These are phyloP conservation scores for Aethionema arabicum DNA, from an alignment of 345 rosid species.

Conservation along the genomic window DNA sequence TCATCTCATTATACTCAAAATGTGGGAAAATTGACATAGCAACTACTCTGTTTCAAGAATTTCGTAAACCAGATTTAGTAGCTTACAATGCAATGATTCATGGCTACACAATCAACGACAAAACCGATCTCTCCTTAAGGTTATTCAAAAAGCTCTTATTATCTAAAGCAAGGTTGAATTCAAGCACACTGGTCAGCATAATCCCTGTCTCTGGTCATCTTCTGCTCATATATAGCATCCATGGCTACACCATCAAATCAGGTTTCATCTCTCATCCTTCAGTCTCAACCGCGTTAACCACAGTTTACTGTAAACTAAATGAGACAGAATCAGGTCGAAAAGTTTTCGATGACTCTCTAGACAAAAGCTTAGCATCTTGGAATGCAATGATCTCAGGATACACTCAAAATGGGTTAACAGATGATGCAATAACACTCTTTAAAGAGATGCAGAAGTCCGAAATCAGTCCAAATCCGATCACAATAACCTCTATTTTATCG, in stretches of 20 bases:
- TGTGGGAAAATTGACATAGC: constrained; percentile 50
- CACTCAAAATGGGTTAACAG: constrained; percentile 72
- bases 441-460: constrained; percentile 56
- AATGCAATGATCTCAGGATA: constrained; percentile 85
- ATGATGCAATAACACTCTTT: constrained; percentile 63
- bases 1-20: constrained; percentile 61
- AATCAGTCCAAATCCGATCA: constrained; percentile 60
- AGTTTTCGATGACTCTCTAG: constrained; percentile 53
- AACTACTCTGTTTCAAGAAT: constrained; percentile 48
- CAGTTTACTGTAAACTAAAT: constrained; percentile 61
- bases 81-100: constrained; percentile 81
- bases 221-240: constrained; percentile 49
- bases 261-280: constrained; percentile 49
- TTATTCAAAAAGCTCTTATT: constrained; percentile 52
- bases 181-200: constrained; percentile 66
- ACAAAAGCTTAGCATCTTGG: constrained; percentile 75
- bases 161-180: constrained; percentile 47
- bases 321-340: constrained; percentile 56
- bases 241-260: constrained; percentile 53
- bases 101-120: constrained; percentile 58
- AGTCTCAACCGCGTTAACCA: constrained; percentile 59
- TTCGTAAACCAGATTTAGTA: constrained; percentile 57
- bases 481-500: constrained; percentile 67
- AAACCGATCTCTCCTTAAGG: constrained; percentile 48
- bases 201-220: constrained; percentile 68